Evolutionary conservation across 2,329 filamentous ascomycete species (phyloP).

Genomic region (Fusarium multiceps): DNA sequence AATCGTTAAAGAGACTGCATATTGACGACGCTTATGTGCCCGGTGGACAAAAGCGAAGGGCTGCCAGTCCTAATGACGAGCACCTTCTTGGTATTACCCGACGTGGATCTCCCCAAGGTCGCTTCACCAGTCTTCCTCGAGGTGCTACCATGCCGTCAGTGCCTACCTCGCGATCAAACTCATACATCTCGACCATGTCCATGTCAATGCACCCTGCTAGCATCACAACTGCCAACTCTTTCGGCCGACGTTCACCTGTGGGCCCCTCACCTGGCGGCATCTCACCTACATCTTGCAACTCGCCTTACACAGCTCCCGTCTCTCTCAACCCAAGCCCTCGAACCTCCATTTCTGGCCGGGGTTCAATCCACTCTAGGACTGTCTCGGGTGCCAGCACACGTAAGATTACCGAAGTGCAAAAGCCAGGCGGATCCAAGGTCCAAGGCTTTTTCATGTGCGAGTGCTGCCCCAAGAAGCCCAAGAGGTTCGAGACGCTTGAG

Average conservation of each 20-base stretch:
- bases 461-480: constrained; percentile 39
- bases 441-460: constrained; percentile 56
- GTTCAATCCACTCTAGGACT: constrained; percentile 57
- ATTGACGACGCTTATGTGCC: constrained; percentile 59
- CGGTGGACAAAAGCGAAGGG: constrained; percentile 64
- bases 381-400: constrained; percentile 63
- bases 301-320: constrained; percentile 61
- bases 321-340: constrained; percentile 63
- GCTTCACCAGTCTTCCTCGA: constrained; percentile 60
- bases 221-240: constrained; percentile 58
- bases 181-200: constrained; percentile 60
- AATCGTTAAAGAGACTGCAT: constrained; percentile 61
- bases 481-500: constrained; percentile 38
- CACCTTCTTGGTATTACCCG: constrained; percentile 55
- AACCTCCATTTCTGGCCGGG: constrained; percentile 56
- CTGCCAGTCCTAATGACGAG: constrained; percentile 66
- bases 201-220: constrained; percentile 53
- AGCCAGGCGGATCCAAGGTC: constrained; percentile 60
- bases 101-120: constrained; percentile 63
- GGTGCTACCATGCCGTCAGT: constrained; percentile 58
- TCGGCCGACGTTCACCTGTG: constrained; percentile 60
- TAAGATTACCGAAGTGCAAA: constrained; percentile 63
- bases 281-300: constrained; percentile 62
- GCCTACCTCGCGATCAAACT: constrained; percentile 58
- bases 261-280: constrained; percentile 60